Base-by-base conservation (phyloP, 23 red algal species). In the Gracilaria domingensis region DNA sequence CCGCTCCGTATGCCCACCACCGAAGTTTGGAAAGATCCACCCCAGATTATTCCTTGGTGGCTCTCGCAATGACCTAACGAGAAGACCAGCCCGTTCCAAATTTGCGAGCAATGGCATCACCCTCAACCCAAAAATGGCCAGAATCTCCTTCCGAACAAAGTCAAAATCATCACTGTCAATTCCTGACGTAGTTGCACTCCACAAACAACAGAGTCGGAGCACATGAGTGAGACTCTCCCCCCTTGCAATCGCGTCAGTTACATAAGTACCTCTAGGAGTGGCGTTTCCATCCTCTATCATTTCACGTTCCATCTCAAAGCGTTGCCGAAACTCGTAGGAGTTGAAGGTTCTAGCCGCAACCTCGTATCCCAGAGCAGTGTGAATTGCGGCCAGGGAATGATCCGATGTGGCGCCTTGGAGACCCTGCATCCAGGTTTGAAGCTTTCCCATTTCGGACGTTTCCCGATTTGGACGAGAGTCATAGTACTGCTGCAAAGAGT, bases 301-400 rank as follows among this genome's bases (percentile, higher is more conserved):
- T 61, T 85, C 85, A 23, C 84, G 66, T 72, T 95, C 93, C 75
- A 87, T 54, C 37, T 85, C 84, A 25, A 79, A 86, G 20, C 93
- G 70, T 51, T 65, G 48, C 16, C 62, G 67, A 82, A 95, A 89
- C n/a, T 79, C 77, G 21, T 70, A 66, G 20, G 76, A 80, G 51
- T 85, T 81, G 80, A 95, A 95, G 25, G 93, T 95, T 38, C 93
- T 74, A 5, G 93, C 93, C 14, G 78, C 54, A 25, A 95, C 73
- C 29, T 85, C 93, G 12, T 64, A 76, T 30, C 82, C 93, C 2
- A 95, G 35, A 4, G 93, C 93, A 17, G 84, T 95, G 56, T 95
- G 93, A 26, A 81, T 66, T 42, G 93, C 70, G 26, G 73, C 93
- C 12, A 69, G 53, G 81, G 74, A 55, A 72, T 86, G 84, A 29